Base-by-base conservation (phyloP, 345 rosid genomes). In the Salix brachista region DNA sequence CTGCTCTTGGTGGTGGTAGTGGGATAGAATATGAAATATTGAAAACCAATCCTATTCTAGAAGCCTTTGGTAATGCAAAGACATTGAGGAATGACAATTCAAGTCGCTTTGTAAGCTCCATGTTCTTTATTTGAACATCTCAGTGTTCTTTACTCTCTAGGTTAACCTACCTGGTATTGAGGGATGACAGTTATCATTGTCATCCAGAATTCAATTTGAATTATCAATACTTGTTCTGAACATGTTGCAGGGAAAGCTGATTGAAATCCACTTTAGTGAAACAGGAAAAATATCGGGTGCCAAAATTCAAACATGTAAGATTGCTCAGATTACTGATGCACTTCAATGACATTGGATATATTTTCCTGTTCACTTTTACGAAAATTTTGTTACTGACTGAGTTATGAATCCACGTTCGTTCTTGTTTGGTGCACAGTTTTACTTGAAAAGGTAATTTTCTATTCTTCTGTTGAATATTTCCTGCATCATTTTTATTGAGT, bases 271-370 rank as follows among this genome's bases (percentile, higher is more conserved):
- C 82, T 96, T 96, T 78, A 93, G 99, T 78, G 98, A 93, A 76
- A 90, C 89, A 74, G 99, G 99, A 81, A 96, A 92, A 89, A 91
- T 96, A 81, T 93, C 99, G n/a, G 98, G 98, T 80, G 99, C 99
- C 80, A 91, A 88, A 82, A 87, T 96, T 83, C 98, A 96, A 86
- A 96, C 99, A 65, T 93, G 98, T 96, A 91, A 92, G 98, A 84
- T 74, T 58, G 39, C 68, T 80, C 72, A 71, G 46, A 69, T 61
- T 64, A 25, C 44, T 44, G 71, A 69, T 65, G 28, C 60, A 58
- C 52, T 77, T 28, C 67, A 48, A 50, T 78, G 62, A 46, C 54
- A 30, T 65, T 32, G 68, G 30, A 67, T 46, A n/a, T 74, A 67
- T 41, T 71, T 74, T 69, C 64, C n/a, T 25, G 48, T 74, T 74